Percentiles rank a stretch among this genome's conserved stretches.
Conservation (phyloP, 257 asterid genomes). For the Petrea volubilis region DNA sequence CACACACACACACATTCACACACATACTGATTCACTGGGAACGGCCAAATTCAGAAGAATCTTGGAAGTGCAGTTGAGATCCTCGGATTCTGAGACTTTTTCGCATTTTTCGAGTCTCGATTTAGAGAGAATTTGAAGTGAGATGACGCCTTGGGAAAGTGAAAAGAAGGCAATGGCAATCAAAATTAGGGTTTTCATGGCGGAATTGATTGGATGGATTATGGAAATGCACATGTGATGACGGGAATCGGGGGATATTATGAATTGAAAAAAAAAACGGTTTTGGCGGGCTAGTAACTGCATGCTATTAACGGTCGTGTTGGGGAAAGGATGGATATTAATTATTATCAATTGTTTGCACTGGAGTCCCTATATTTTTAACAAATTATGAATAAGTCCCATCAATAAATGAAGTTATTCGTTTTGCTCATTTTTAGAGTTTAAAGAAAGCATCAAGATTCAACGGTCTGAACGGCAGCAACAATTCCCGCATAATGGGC, state of each 20-base stretch:
- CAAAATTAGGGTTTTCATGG: constrained; percentile 40
- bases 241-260: background rate
- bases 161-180: constrained; percentile 19
- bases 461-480: no score
- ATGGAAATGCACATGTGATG: constrained; percentile 10
- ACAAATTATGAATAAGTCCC: no score
- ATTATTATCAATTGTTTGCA: background rate
- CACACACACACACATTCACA: constrained; percentile 27
- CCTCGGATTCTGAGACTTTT: constrained; percentile 51
- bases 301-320: constrained; percentile 11
- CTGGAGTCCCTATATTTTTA: no score
- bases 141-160: constrained; percentile 17
- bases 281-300: constrained; percentile 37
- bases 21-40: constrained; percentile 78
- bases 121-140: constrained; percentile 74
- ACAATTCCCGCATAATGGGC: no score
- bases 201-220: background rate
- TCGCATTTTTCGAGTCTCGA: constrained; percentile 82
- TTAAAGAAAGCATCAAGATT: no score
- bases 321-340: background rate
- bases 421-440: no score
- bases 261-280: background rate
- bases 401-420: no score
- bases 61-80: constrained; percentile 76
- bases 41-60: constrained; percentile 80